Base-by-base conservation (phyloP, 306 rosid genomes). In the Astragalus membranaceus region DNA sequence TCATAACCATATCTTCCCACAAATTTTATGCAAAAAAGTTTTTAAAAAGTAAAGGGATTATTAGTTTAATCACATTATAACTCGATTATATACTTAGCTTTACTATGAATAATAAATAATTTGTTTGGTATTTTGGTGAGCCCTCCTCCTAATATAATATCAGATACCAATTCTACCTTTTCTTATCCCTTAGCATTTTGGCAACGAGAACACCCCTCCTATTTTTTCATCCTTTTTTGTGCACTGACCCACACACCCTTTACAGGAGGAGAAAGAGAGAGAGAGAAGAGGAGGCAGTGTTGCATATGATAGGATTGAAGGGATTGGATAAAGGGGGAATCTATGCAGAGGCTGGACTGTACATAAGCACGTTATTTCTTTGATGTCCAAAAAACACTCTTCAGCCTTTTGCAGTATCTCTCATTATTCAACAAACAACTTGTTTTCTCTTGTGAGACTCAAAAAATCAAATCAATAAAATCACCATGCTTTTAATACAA, bases 301-400 rank as follows among this genome's bases (percentile, higher is more conserved):
- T 30, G 81, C 81, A 79, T 70, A 71, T 71, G 88, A 78, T 69
- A 70, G 69, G 43, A 32, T 30, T 6, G 53, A 68, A 67, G 86
- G 75, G 82, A 80, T 75, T 76, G 88, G 86, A 81, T 61, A 83
- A 72, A 7, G 60, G 52, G 52, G 83, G 89, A 88, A 88, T 88
- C 95, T 86, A 35, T 36, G 71, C 83, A 84, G 91, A 80, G 80
- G 68, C 53, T 32, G 14, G 0, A 43, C 87, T 82, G 82, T 78
- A 69, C 81, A 80, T 14, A 7, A 62, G 50, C 95, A 86, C 91
- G 89, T 86, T 88, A 87, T 78, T 35, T 32, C 72, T 70, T 66
- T 75, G 78, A 77, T 71, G 78, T 74, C 77, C 79, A 5, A 36
- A 36, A 36, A 36, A 36, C 46, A 52, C 16, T 15, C 80, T 66